phyloP scores from a whole-genome alignment of 169 alveolate genomes.

The Cryptosporidium baileyi region DNA sequence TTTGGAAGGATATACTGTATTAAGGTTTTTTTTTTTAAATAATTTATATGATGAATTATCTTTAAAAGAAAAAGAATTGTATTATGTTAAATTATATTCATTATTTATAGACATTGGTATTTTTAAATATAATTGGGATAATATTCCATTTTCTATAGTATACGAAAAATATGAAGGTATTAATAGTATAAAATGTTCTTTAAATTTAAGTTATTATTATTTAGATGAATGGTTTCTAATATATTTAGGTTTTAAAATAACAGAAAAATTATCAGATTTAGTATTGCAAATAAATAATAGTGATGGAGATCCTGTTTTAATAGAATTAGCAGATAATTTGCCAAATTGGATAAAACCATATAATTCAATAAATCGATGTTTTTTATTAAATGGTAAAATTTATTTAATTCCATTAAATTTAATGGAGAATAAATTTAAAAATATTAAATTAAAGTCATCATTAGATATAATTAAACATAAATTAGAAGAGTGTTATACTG shows the following conservation, averaged over 20 bases:
- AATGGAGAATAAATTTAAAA: background rate
- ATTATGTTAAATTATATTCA: background rate
- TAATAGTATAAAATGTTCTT: background rate
- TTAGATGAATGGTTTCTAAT: conserved; percentile 49
- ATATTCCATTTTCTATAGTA: conserved; percentile 37
- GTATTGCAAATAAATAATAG: background rate
- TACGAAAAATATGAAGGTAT: background rate
- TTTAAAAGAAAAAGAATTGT: background rate
- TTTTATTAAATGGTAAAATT: conserved; percentile 3
- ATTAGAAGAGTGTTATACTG: background rate
- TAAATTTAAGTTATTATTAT: conserved; percentile 2
- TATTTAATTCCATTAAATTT: conserved; percentile 3
- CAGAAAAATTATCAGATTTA: background rate
- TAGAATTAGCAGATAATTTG: conserved; percentile 20
- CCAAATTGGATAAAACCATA: conserved; percentile 47
- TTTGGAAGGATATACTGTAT: background rate
- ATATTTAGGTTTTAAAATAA: conserved; percentile 4
- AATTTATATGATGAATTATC: background rate
- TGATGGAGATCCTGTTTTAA: conserved; percentile 34
- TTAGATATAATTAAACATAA: background rate
- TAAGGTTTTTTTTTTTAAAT: conserved; percentile 1
- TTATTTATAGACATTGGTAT: conserved; percentile 25
- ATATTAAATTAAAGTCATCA: background rate
- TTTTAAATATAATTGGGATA: conserved; percentile 58
- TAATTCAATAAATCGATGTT: conserved; percentile 43